Percentiles rank a stretch among this genome's conserved stretches.
These are phyloP conservation scores for Funneliformis geosporum DNA, from an alignment of 192 early-diverging fungal species.

Conservation along the genomic window DNA sequence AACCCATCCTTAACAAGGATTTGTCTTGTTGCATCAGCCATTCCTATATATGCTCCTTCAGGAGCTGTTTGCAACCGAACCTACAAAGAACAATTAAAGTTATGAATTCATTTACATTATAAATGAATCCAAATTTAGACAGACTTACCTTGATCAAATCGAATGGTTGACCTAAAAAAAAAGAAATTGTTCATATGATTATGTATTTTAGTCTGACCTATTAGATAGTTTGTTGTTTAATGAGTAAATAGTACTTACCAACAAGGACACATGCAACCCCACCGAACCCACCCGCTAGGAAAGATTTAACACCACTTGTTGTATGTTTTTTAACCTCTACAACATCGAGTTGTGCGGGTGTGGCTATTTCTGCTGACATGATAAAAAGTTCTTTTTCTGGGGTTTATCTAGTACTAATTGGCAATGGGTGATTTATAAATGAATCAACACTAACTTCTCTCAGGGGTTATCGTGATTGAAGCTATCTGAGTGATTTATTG, in stretches of 20 bases:
- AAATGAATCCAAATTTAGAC: neutral
- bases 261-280: constrained; percentile 81
- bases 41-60: constrained; percentile 75
- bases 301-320: constrained; percentile 74
- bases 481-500: too few species aligned
- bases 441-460: too few species aligned
- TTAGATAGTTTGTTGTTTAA: neutral
- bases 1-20: constrained; percentile 90
- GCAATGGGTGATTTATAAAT: too few species aligned
- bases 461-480: too few species aligned
- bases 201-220: neutral
- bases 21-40: constrained; percentile 88
- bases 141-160: constrained; percentile 77
- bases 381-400: neutral
- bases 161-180: constrained; percentile 69
- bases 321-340: constrained; percentile 25
- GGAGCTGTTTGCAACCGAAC: constrained; percentile 93
- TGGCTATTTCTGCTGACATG: neutral
- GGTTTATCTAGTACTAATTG: too few species aligned
- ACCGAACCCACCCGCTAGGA: constrained; percentile 91
- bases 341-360: neutral
- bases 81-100: constrained; percentile 19
- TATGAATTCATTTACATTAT: neutral
- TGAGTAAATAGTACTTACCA: constrained; percentile 34
- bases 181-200: constrained; percentile 7